phyloP scores from a whole-genome alignment of 768 basidiomycete species.

The Kwoniella sp. region DNA sequence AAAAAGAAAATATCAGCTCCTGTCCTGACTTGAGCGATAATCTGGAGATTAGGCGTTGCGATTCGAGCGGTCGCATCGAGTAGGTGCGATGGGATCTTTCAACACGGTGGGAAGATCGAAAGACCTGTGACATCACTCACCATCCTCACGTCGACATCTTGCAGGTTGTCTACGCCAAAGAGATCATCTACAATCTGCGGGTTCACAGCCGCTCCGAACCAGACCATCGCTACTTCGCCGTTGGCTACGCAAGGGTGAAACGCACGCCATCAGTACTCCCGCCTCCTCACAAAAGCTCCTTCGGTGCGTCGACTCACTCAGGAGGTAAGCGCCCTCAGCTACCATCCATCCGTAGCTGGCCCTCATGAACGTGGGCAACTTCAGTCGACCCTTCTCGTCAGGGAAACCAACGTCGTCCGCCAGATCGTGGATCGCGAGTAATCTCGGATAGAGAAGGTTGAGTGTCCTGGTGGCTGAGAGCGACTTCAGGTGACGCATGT shows the following conservation, averaged over 20 bases:
- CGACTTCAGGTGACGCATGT: slow-evolving; percentile 73
- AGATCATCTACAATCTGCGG: slow-evolving; percentile 81
- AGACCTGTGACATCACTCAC: slow-evolving; percentile 58
- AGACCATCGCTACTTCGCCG: slow-evolving; percentile 81
- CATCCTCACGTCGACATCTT: slow-evolving; percentile 68
- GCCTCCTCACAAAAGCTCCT: background rate
- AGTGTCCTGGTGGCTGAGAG: slow-evolving; percentile 72
- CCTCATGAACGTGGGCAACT: slow-evolving; percentile 77
- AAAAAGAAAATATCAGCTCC: background rate
- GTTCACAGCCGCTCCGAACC: slow-evolving; percentile 82
- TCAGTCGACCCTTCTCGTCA: slow-evolving; percentile 60
- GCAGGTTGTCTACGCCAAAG: slow-evolving; percentile 79
- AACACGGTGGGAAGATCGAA: background rate
- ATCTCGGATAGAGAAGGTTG: slow-evolving; percentile 80
- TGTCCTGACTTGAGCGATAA: too few species aligned
- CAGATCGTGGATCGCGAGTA: slow-evolving; percentile 86
- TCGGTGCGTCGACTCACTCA: slow-evolving; percentile 71
- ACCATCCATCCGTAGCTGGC: slow-evolving; percentile 85
- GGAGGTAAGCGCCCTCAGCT: slow-evolving; percentile 84
- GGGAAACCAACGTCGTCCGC: slow-evolving; percentile 71
- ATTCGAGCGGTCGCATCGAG: background rate
- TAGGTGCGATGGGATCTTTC: background rate
- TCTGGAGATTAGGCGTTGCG: background rate
- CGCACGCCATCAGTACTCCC: background rate
- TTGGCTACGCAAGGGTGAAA: slow-evolving; percentile 66